Conservation (phyloP, 495 filamentous ascomycete genomes). For the Penicillium fimorum region DNA sequence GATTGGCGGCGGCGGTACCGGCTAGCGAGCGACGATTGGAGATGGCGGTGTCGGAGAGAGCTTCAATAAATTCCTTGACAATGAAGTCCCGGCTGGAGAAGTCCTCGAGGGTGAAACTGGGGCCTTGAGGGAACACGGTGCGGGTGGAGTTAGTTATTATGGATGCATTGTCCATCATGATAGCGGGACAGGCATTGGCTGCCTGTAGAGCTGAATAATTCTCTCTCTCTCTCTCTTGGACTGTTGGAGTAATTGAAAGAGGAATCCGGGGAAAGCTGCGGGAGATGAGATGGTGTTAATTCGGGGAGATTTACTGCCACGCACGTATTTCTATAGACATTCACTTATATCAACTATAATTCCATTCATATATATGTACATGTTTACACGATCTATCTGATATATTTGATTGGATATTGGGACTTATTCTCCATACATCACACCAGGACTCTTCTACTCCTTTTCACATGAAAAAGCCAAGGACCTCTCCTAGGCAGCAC, state of each 20-base stretch:
- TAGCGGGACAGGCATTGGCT: constrained; percentile 19
- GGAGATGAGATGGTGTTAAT: not conserved
- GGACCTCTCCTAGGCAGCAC: not conserved
- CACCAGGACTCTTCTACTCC: no score
- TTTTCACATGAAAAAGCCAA: not conserved
- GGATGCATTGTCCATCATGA: constrained; percentile 45
- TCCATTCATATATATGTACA: no score
- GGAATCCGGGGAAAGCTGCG: constrained; percentile 31
- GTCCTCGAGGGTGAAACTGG: constrained; percentile 79
- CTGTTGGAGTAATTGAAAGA: constrained; percentile 2
- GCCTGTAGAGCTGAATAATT: constrained; percentile 5
- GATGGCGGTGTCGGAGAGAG: constrained; percentile 80
- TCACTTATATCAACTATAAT: no score
- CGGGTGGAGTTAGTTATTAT: constrained; percentile 43
- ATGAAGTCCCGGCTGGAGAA: constrained; percentile 90
- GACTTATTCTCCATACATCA: no score
- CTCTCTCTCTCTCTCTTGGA: not conserved
- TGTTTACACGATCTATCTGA: no score
- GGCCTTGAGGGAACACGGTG: constrained; percentile 72
- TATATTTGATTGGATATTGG: no score
- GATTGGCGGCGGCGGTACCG: constrained; percentile 48
- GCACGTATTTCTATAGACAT: not conserved
- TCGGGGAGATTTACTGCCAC: constrained; percentile 1
- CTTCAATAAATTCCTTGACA: constrained; percentile 94
- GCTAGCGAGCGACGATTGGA: constrained; percentile 69